Base-by-base conservation (phyloP, 441 rosid species). In the Mallotus repandus region DNA sequence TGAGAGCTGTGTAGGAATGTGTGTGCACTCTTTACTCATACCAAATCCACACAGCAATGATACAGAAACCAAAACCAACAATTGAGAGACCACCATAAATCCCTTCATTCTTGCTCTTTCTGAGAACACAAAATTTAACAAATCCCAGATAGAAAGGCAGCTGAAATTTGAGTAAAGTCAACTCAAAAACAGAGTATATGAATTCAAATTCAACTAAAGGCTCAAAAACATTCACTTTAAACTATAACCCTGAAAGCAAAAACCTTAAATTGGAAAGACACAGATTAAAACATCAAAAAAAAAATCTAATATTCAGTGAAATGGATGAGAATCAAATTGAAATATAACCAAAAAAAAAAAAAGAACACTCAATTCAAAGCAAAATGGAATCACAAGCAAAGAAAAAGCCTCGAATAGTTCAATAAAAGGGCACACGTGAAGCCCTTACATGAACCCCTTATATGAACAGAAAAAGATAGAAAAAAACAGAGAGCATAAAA, bases 1-100 rank as follows among this genome's bases (percentile, higher is more conserved):
- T 9, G 95, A 79, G 48, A 93, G 90, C 79, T 82, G 82, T 32
- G 93, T 61, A 16, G 91, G 90, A 69, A 0, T 71, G 79, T 96
- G 88, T 29, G 99, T 96, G 75, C 97, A 96, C 81, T 96, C 98
- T 82, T 93, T 93, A 11, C 86, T 70, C 76, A 67, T 21, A 54
- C 69, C 84, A 77, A 63, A 25, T 66, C 77, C 71, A 71, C 79
- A 81, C 0, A 70, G 63, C 74, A 73, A n/a, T 48, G 67, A 61
- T 53, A 85, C 18, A 74, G 70, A 56, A 77, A 81, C 73, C 54
- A 82, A 60, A 68, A 69, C 25, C 72, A 82, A 69, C 57, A 80
- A 62, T 45, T 66, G 43, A 50, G 78, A 67, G 22, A 81, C 50
- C 71, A 73, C 49, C 29, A 25, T 25, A 58, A 75, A 52, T 18